Evolutionary conservation across 345 rosid species (phyloP), one percentile per base, ranked within the genome.

Genomic region (Cardiospermum halicacabum): DNA sequence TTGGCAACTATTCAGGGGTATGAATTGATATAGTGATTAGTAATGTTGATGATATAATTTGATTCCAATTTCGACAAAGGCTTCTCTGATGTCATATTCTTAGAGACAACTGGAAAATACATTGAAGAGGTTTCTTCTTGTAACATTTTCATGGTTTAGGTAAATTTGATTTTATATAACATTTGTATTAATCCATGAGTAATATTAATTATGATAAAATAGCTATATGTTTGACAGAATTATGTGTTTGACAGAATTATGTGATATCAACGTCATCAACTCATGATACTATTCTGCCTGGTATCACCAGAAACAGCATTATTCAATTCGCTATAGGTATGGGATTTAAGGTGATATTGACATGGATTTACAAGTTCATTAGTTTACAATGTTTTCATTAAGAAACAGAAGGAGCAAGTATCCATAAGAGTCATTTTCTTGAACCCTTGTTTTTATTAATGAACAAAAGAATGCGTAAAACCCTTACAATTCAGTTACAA

Each of bases 61-160:
- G 39, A 34, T 7, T 34, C n/a, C n/a, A n/a, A n/a, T n/a, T n/a
- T n/a, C n/a, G n/a, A n/a, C n/a, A 54, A 34, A 25, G 80, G 78
- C 7, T 76, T 60, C 64, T 68, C 77, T 4, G 76, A 76, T 39
- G 64, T 71, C 53, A 42, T 76, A 7, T 80, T 72, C 66, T 60
- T 79, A 16, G 80, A n/a, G n/a, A 75, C 31, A 8, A 73, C 72
- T 1, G 74, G 69, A 21, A 79, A 70, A 40, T 42, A 54, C 43
- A 25, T 79, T 3, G 80, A 79, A 51, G 83, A 79, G 74, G 72
- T 73, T 25, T 79, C 80, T 56, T 51, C 83, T 0, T 64, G 71
- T 48, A 79, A 79, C 47, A 58, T 73, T n/a, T 79, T 76, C 61
- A 60, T 62, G 1, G 64, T 75, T 2, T 70, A 73, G 78, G 80